Base-by-base conservation (phyloP, 225 moss, liverwort and hornwort genomes). In the Anthoceros angustus region DNA sequence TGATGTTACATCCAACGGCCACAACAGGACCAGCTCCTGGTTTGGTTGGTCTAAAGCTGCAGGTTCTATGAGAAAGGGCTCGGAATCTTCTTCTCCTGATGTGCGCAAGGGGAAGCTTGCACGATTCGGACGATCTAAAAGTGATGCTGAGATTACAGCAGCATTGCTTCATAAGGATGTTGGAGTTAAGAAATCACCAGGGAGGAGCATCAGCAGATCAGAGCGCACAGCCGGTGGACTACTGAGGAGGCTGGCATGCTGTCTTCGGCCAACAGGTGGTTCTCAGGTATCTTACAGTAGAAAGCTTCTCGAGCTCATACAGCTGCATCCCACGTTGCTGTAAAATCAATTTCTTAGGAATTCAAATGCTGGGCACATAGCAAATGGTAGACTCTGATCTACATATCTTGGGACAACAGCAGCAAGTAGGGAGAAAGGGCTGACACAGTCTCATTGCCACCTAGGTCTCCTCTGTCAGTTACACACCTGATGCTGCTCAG, bases 171-270 rank as follows among this genome's bases (percentile, higher is more conserved):
- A 55, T 7, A 9, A 55, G n/a, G 55, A 32, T 32, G 32, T 32
- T 4, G 32, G 32, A 32, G 32, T 1, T 4, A 32, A 55, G 55
- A 55, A 9, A 23, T 23, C 18, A 55, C 55, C 55, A 18, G 10
- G 55, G 7, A 55, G 18, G 55, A 55, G 55, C 14, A 55, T 9
- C 16, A 55, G 55, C 55, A 55, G 18, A 23, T 15, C 55, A 55
- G 55, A 55, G n/a, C 55, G 55, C 55, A 15, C 55, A 15, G n/a
- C n/a, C 14, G 55, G 55, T 55, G 55, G 55, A 55, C 55, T 55
- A 23, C 14, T 55, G 18, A 18, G 55, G 23, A 55, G 55, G 23
- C 55, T 55, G 23, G 55, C 55, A 55, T 55, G 55, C 23, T 55
- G 55, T 55, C n/a, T 18, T 55, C 7, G 18, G 55, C 55, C 18